Evolutionary conservation across 495 filamentous ascomycete species (phyloP).

Genomic region (Bacidia rubella): DNA sequence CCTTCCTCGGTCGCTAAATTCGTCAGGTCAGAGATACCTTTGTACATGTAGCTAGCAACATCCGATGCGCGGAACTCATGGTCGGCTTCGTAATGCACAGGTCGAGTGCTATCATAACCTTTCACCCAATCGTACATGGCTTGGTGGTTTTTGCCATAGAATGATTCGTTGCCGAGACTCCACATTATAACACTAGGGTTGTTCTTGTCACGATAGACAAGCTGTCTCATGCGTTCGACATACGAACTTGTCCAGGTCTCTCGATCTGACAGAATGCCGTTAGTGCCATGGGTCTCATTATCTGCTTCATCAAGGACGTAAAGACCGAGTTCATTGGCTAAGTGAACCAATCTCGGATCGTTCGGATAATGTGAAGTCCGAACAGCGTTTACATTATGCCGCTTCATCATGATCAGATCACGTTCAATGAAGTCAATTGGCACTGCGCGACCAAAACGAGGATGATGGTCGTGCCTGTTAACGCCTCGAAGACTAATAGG

Average conservation of each 20-base stretch:
- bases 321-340: conserved; percentile 54
- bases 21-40: conserved; percentile 35
- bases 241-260: conserved; percentile 50
- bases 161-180: conserved; percentile 58
- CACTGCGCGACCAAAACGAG: conserved; percentile 42
- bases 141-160: conserved; percentile 48
- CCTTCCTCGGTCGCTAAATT: conserved; percentile 26
- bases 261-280: conserved; percentile 41
- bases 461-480: conserved; percentile 54
- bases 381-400: conserved; percentile 51
- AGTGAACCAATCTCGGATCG: conserved; percentile 41
- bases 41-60: conserved; percentile 57
- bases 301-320: conserved; percentile 63
- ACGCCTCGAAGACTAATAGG: conserved; percentile 44
- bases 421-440: conserved; percentile 39
- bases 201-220: conserved; percentile 54
- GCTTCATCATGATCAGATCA: conserved; percentile 54
- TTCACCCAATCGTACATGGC: conserved; percentile 53
- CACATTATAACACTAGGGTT: conserved; percentile 55
- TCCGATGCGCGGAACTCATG: conserved; percentile 43
- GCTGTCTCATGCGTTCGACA: conserved; percentile 47
- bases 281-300: conserved; percentile 56
- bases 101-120: conserved; percentile 38
- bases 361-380: conserved; percentile 51
- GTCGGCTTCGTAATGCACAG: conserved; percentile 56